Evolutionary conservation across 2,329 filamentous ascomycete genomes (phyloP).

Genomic region (Tolypocladium endophyticum): DNA sequence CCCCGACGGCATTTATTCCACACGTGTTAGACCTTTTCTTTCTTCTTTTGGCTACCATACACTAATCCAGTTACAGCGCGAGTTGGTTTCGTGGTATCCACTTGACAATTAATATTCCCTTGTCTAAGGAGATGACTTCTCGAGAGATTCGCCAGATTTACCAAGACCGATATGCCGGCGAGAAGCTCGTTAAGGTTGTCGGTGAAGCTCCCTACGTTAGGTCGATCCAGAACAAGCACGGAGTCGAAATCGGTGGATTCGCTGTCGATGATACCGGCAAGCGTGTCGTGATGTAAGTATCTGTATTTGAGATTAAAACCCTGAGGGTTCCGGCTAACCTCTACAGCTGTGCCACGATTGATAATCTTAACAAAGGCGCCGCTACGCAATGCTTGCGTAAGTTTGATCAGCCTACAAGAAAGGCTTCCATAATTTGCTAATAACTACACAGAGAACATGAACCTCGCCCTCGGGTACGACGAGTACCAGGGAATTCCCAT

Average conservation of each 20-base stretch:
- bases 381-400: conserved; percentile 85
- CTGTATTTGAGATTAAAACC: no score
- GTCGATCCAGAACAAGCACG: conserved; percentile 73
- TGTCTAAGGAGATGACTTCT: conserved; percentile 77
- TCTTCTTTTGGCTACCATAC: no score
- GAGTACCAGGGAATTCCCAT: no score
- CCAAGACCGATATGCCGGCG: conserved; percentile 90
- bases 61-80: conserved; percentile 27
- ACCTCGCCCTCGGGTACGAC: no score
- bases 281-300: conserved; percentile 62
- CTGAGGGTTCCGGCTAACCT: no score
- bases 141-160: conserved; percentile 90
- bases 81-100: conserved; percentile 95
- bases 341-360: conserved; percentile 61
- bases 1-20: conserved; percentile 72
- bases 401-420: conserved; percentile 22
- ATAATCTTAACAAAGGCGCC: conserved; percentile 88
- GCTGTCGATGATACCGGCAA: conserved; percentile 85
- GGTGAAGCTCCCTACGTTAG: conserved; percentile 83
- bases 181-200: conserved; percentile 87
- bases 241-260: conserved; percentile 89
- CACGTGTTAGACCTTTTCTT: conserved; percentile 45
- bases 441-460: no score
- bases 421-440: no score
- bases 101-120: conserved; percentile 81